Base-by-base conservation (phyloP, 2,329 filamentous ascomycete species). In the Fusarium sp. region DNA sequence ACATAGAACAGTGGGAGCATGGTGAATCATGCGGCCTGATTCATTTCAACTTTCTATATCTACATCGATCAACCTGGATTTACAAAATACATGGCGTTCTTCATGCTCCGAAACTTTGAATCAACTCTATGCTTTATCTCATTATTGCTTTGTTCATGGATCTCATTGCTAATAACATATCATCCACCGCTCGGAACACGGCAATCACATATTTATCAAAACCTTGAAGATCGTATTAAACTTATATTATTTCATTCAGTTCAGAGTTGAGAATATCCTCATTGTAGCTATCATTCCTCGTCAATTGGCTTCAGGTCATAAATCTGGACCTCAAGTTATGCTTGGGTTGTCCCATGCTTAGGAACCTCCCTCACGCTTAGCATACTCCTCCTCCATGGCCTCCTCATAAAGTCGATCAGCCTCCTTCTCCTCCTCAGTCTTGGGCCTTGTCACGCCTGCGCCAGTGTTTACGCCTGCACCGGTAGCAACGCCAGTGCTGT, bases 371-470 rank as follows among this genome's bases (percentile, higher is more conserved):
- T 88, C 86, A 41, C 86, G 79, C 82, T 87, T 88, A 47, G 86
- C 86, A 69, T 88, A 88, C 78, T 88, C 86, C 46, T 88, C 86
- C 80, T 88, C 86, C 76, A 88, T 87, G 7, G 80, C 78, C 78
- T 87, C 86, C 66, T 87, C 85, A 57, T 88, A 88, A 44, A 82
- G 62, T 29, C 82, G 77, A 70, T 88, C 86, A 3, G 86, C 86
- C 71, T 86, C 84, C 62, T 82, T 69, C 78, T 88, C 85, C 6
- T 80, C 84, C 52, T 84, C 83, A 1, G 85, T 87, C 81, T 87
- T 87, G 42, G 82, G 79, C 62, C 85, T 76, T 17, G 83, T 85
- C 9, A 77, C 80, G 3, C 84, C 85, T 0, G 85, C 85, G n/a
- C 85, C 85, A 0, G 84, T 86, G 75, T 87, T 80, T n/a, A 81